Percentiles rank a stretch among this genome's conserved stretches.
phyloP scores from a whole-genome alignment of 495 filamentous ascomycete genomes.

The Friedmanniomyces endolithicus region DNA sequence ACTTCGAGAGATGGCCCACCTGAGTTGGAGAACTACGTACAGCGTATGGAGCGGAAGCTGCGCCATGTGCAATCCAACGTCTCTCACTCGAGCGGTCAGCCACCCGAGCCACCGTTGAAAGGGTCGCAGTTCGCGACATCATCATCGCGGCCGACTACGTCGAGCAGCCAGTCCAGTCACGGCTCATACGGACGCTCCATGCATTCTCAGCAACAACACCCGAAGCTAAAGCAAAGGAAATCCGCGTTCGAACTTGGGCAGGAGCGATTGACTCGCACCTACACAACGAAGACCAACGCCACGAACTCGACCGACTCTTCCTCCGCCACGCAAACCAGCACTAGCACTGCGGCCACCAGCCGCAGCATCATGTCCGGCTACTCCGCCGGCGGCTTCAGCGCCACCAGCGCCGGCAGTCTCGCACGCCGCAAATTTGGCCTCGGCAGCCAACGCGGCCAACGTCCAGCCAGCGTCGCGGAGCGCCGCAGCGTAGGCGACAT shows the following conservation, averaged over 20 bases:
- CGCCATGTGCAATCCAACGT: slow-evolving; percentile 46
- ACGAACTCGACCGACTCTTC: slow-evolving; percentile 64
- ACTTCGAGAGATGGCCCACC: slow-evolving; percentile 46
- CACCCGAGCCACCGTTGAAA: slow-evolving; percentile 35
- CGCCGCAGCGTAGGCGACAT: slow-evolving; percentile 13
- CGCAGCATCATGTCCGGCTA: slow-evolving; percentile 84
- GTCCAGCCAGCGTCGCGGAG: slow-evolving; percentile 34
- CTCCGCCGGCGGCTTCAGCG: slow-evolving; percentile 82
- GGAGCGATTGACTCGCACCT: slow-evolving; percentile 57
- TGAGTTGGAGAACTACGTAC: slow-evolving; percentile 69
- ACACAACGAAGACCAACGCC: slow-evolving; percentile 75
- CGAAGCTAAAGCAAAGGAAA: slow-evolving; percentile 47
- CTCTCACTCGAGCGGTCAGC: slow-evolving; percentile 30
- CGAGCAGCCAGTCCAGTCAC: slow-evolving; percentile 37
- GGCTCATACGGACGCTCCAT: slow-evolving; percentile 33
- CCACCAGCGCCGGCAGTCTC: slow-evolving; percentile 87
- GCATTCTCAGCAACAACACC: slow-evolving; percentile 29
- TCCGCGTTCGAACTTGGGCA: slow-evolving; percentile 74
- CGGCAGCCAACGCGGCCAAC: slow-evolving; percentile 28
- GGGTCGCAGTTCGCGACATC: slow-evolving; percentile 20
- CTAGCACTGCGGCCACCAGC: slow-evolving; percentile 62
- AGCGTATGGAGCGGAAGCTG: slow-evolving; percentile 74
- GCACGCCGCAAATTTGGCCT: slow-evolving; percentile 50
- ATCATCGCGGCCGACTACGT: slow-evolving; percentile 31
- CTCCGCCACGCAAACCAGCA: slow-evolving; percentile 57